A percentile compares a stretch with the other conserved stretches of the same genome.
These are phyloP conservation scores for Microcyclospora pomicola DNA, from an alignment of 2,329 filamentous ascomycete genomes.

Conservation along the genomic window DNA sequence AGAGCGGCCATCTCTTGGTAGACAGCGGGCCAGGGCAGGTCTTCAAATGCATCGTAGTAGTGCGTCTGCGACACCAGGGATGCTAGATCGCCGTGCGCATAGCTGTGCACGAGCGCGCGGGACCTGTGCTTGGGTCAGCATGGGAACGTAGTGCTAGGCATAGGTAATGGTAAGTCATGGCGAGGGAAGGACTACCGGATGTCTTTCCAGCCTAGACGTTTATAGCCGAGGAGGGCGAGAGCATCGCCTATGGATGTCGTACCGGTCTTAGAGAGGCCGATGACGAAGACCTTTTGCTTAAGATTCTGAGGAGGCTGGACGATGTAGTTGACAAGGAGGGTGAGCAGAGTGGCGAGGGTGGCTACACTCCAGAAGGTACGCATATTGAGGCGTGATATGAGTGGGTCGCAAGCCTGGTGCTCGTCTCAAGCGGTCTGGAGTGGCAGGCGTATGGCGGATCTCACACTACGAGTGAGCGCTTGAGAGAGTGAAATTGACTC, in stretches of 20 bases:
- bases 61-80: constrained; percentile 12
- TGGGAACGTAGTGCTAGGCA: too few relatives aligned
- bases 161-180: too few relatives aligned
- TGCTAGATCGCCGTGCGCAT: constrained; percentile 12
- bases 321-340: too few relatives aligned
- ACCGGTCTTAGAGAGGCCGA: constrained; percentile 20
- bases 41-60: constrained; percentile 20
- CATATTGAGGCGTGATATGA: too few relatives aligned
- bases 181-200: constrained; percentile 6
- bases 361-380: too few relatives aligned
- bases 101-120: constrained; percentile 19
- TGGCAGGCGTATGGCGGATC: too few relatives aligned
- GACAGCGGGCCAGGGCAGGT: constrained; percentile 18
- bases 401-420: too few relatives aligned
- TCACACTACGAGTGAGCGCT: too few relatives aligned
- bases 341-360: too few relatives aligned
- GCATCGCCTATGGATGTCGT: constrained; percentile 20
- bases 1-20: constrained; percentile 17
- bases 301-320: constrained; percentile 1
- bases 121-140: constrained; percentile 1
- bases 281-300: constrained; percentile 19
- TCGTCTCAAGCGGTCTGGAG: too few relatives aligned
- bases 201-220: constrained; percentile 20
- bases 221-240: constrained; percentile 16
- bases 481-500: too few relatives aligned